Percentiles rank a stretch among this genome's conserved stretches.
phyloP scores from a whole-genome alignment of 352 stramenopile species.

The Phytopythium litorale region DNA sequence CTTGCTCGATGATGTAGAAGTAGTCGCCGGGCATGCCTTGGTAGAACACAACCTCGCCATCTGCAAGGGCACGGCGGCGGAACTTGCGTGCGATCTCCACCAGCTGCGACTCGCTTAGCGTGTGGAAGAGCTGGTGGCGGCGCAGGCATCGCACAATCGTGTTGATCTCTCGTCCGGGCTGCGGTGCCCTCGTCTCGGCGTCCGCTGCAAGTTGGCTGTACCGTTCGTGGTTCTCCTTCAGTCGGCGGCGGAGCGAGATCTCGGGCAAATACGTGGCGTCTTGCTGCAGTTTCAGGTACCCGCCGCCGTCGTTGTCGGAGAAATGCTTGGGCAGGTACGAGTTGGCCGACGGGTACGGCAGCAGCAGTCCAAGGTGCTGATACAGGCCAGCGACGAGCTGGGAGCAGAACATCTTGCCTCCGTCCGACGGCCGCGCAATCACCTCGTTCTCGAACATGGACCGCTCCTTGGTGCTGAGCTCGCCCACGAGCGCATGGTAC shows the following conservation, averaged over 20 bases:
- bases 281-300: slow-evolving; percentile 79
- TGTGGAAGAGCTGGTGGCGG: slow-evolving; percentile 81
- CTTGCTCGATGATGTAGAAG: slow-evolving; percentile 79
- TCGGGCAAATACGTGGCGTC: slow-evolving; percentile 66
- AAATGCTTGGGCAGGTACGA: slow-evolving; percentile 90
- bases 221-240: slow-evolving; percentile 28
- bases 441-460: slow-evolving; percentile 84
- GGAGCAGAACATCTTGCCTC: slow-evolving; percentile 79
- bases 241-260: slow-evolving; percentile 48
- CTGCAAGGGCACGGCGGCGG: slow-evolving; percentile 40
- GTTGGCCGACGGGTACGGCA: slow-evolving; percentile 80
- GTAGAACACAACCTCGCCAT: slow-evolving; percentile 83
- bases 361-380: slow-evolving; percentile 69
- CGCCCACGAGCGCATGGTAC: slow-evolving; percentile 53
- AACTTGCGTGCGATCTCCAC: slow-evolving; percentile 51
- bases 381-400: slow-evolving; percentile 78
- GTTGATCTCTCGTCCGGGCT: slow-evolving; percentile 25
- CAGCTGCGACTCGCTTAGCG: slow-evolving; percentile 64
- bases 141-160: slow-evolving; percentile 66
- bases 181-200: slow-evolving; percentile 21
- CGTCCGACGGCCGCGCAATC: slow-evolving; percentile 28
- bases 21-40: slow-evolving; percentile 69
- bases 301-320: slow-evolving; percentile 36
- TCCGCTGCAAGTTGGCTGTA: slow-evolving; percentile 32
- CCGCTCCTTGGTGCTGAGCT: slow-evolving; percentile 59